Evolutionary conservation across 768 basidiomycete species (phyloP), one percentile per base, ranked within the genome.

Genomic region (Leccinum longicurvipes): DNA sequence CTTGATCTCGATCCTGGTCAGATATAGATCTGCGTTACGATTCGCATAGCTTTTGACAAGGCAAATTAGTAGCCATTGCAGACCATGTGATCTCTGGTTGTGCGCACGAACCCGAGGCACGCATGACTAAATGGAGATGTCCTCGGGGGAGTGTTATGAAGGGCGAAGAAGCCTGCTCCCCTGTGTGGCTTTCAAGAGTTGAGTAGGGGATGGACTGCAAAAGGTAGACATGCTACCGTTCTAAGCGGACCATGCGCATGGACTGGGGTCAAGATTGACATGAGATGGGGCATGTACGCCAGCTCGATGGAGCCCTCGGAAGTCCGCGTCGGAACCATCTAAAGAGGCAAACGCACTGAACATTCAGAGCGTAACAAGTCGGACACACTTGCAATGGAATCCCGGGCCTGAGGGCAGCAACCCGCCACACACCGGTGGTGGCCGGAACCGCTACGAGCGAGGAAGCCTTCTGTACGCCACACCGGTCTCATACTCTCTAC

Each of bases 371-470:
- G n/a, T n/a, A n/a, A n/a, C n/a, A n/a, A n/a, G n/a, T n/a, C n/a
- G n/a, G n/a, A 21, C 39, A 41, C 11, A 41, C 11, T 19, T 2
- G 39, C 39, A 21, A 41, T 19, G 39, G 39, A 41, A 41, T 19
- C 39, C 39, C 11, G 11, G 41, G n/a, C n/a, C n/a, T 21, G 10
- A 24, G n/a, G n/a, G n/a, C n/a, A n/a, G n/a, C 42, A 14, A 24
- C 41, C 14, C 36, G 51, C 55, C 45, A 21, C 28, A 12, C 25
- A 60, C 61, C 62, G 61, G 62, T 34, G 29, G 23, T 50, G 15
- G 44, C 45, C 62, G 58, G 61, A 15, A 45, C 61, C 61, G 55
- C 34, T 29, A 14, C 2, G n/a, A 46, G 58, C 63, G 61, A 51
- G 50, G 53, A 57, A 61, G 36, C 39, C 10, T 32, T 6, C 12